phyloP scores from a whole-genome alignment of 169 alveolate species.

The Hammondia hammondi region DNA sequence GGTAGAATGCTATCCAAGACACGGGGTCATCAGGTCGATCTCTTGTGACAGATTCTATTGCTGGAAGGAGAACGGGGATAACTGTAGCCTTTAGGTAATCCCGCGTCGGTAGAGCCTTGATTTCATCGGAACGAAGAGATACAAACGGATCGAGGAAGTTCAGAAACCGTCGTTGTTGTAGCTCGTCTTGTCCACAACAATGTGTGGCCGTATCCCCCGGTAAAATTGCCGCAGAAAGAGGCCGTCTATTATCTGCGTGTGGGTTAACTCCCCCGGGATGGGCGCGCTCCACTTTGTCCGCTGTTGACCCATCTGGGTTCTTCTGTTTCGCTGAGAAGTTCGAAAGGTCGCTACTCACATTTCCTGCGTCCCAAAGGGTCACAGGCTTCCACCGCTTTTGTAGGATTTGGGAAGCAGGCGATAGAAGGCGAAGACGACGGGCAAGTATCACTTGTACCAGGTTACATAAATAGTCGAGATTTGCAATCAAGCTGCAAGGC shows the following conservation, averaged over 20 bases:
- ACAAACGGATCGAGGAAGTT: neutral
- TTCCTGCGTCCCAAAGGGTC: neutral
- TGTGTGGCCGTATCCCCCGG: neutral
- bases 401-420: neutral
- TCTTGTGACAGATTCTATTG: constrained; percentile 44
- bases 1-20: constrained; percentile 59
- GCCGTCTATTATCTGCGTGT: neutral
- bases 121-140: neutral
- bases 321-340: neutral
- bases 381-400: neutral
- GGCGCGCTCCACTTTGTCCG: neutral
- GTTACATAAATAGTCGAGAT: neutral
- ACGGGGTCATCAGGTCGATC: constrained; percentile 70
- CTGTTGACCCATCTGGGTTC: neutral
- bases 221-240: neutral
- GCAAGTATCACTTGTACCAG: neutral
- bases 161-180: neutral
- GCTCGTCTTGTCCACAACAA: too few species aligned
- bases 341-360: neutral
- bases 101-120: constrained; percentile 16
- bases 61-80: constrained; percentile 64
- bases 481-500: constrained; percentile 21
- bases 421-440: neutral
- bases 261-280: neutral
- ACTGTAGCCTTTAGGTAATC: constrained; percentile 63